Evolutionary conservation across 768 basidiomycete species (phyloP), one percentile per base, ranked within the genome.

Genomic region (Leccinum longicurvipes): DNA sequence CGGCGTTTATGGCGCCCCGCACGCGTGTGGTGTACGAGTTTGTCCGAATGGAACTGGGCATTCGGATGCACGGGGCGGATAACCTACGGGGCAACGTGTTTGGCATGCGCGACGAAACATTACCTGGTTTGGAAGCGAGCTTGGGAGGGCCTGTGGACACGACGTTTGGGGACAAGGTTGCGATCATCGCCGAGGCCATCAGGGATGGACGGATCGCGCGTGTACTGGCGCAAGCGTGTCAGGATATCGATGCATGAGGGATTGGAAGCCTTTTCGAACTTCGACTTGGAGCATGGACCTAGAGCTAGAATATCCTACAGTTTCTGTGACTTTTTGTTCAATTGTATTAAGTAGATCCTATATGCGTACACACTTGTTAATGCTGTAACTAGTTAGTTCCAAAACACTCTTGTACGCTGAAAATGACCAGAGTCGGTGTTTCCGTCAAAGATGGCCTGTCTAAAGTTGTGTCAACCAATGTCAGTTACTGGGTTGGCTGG

Each of bases 21-120:
- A 91, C 90, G 4, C 78, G 82, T 11, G 74, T 82, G 6, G 69
- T 93, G 23, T 95, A 95, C 70, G 84, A 89, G 67, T 94, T 84
- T 59, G 81, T 95, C 6, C 78, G 92, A 31, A 56, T 81, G 21
- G 80, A 77, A 8, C 74, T 93, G 27, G 89, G 88, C n/a, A 82
- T 93, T 57, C 75, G 76, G 60, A 93, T 91, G 88, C 84, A 91
- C 59, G 91, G 91, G 15, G 75, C 79, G 8, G 88, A 90, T 62
- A 93, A 93, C 65, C 76, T 84, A 57, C 73, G 76, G 41, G 71
- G 73, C 8, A 87, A 83, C 60, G 80, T 74, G 58, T 80, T 80
- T 51, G 87, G 89, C 8, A 77, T 86, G 70, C 61, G 56, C 3
- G 55, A 60, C 7, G 57, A 19, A 3, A 23, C 5, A 17, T 12